A percentile compares a stretch with the other conserved stretches of the same genome.
Evolutionary conservation across 2,329 filamentous ascomycete genomes (phyloP).

Genomic region (Phoma herbarum): DNA sequence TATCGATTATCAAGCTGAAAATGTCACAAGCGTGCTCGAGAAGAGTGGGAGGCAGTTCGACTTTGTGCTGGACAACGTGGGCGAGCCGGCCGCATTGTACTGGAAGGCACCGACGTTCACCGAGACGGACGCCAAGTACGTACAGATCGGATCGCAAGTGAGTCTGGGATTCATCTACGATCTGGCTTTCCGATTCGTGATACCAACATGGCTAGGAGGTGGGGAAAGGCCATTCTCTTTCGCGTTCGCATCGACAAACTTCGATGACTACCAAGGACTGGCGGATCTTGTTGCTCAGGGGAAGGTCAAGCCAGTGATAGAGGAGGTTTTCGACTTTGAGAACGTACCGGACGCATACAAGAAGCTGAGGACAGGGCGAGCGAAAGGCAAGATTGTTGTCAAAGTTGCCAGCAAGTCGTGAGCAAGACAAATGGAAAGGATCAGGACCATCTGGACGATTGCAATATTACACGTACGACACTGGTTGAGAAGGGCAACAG

Average conservation of each 20-base stretch:
- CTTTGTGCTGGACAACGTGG: constrained; percentile 66
- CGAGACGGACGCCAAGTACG: constrained; percentile 26
- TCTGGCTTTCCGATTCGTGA: constrained; percentile 28
- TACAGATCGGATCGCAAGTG: constrained; percentile 34
- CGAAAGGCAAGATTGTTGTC: constrained; percentile 66
- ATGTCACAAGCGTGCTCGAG: constrained; percentile 56
- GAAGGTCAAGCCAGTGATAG: constrained; percentile 64
- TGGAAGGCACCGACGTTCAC: constrained; percentile 32
- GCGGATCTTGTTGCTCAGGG: constrained; percentile 64
- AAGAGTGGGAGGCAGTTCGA: constrained; percentile 58
- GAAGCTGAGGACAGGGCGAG: constrained; percentile 62
- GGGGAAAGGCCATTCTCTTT: constrained; percentile 56
- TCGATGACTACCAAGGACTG: constrained; percentile 50
- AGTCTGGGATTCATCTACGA: constrained; percentile 28
- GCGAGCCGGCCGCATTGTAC: constrained; percentile 36
- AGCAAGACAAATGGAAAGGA: neutral
- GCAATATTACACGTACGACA: neutral
- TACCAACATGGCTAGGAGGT: constrained; percentile 56
- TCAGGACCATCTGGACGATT: neutral
- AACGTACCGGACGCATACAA: constrained; percentile 64
- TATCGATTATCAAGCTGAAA: constrained; percentile 63
- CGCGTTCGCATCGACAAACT: constrained; percentile 34
- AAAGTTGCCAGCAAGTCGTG: constrained; percentile 2
- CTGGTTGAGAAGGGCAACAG: neutral
- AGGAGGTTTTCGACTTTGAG: constrained; percentile 62